Base-by-base conservation (phyloP, 2,329 filamentous ascomycete genomes). In the Fusarium metavorans region DNA sequence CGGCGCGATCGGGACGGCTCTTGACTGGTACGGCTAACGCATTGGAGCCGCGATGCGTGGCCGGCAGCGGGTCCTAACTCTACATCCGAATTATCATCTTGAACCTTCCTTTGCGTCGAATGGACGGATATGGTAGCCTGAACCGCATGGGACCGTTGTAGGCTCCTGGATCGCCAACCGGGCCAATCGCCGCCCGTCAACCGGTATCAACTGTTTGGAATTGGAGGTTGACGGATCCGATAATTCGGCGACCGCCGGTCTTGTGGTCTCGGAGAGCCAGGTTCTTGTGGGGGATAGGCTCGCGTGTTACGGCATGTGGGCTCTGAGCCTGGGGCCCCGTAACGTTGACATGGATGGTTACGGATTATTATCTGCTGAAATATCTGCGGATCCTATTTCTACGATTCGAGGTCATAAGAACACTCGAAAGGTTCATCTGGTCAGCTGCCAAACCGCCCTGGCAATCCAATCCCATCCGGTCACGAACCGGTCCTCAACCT, bases 11-110 rank as follows among this genome's bases (percentile, higher is more conserved):
- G 67, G 67, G 59, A 68, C 66, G 67, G 64, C 71, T 79, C 76
- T 72, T 79, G 58, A 79, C 77, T 79, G 77, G 77, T 57, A 79
- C 77, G 77, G 77, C 76, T 79, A 78, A 78, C 62, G 41, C 64
- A 61, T 64, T 64, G 71, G 65, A 73, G 73, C 73, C 66, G 67
- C 61, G 59, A 59, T 60, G 70, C 32, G 67, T 64, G 25, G 62
- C 43, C 45, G 59, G 39, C 59, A 66, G 76, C 77, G 73, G 75
- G 76, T 76, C 75, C 66, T 50, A 64, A 63, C 70, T 72, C 54
- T 65, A 68, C 69, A 66, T 68, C 71, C 67, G 64, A 74, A 68
- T 73, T 65, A 69, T 60, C 70, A 68, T 64, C 60, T 68, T 58
- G 41, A 62, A 50, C 48, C 67, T 63, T 71, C 52, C 39, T 64